phyloP scores from a whole-genome alignment of 805 yeast genomes.

The Lipomyces starkeyi region DNA sequence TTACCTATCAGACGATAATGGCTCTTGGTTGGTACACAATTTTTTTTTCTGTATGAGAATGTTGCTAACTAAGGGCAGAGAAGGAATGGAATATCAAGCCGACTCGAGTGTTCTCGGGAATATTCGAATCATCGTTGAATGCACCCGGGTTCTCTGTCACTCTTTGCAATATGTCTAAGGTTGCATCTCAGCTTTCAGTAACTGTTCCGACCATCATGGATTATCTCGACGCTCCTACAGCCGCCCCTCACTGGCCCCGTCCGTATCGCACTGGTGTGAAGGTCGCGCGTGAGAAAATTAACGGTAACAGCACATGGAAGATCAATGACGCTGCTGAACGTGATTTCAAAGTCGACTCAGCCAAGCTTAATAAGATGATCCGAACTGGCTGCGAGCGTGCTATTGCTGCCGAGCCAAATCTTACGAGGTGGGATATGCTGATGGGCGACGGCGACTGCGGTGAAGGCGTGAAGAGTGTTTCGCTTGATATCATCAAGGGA shows the following conservation, averaged over 20 bases:
- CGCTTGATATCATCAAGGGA: constrained; percentile 65
- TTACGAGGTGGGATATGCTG: constrained; percentile 81
- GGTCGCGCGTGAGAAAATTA: neutral
- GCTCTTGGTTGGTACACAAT: constrained; percentile 4
- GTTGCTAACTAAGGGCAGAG: constrained; percentile 55
- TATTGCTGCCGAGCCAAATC: constrained; percentile 73
- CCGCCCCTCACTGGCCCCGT: constrained; percentile 36
- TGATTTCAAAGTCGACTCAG: constrained; percentile 22
- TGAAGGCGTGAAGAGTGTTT: constrained; percentile 83
- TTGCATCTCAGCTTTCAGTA: constrained; percentile 18
- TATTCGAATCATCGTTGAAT: constrained; percentile 85
- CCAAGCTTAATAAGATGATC: constrained; percentile 43
- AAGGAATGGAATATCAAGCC: constrained; percentile 64
- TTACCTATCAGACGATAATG: constrained; percentile 25
- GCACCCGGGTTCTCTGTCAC: constrained; percentile 95
- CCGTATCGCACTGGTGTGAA: constrained; percentile 13
- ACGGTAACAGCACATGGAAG: constrained; percentile 6
- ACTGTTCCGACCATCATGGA: constrained; percentile 18
- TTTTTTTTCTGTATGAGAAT: neutral
- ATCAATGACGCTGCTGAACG: neutral
- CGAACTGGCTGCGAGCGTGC: constrained; percentile 58
- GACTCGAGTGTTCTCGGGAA: constrained; percentile 70
- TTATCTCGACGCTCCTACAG: constrained; percentile 33
- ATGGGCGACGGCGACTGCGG: constrained; percentile 99
- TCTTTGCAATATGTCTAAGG: constrained; percentile 66